Conservation (phyloP, 108 stramenopile species). For the Chaetoceros tenuissimus region DNA sequence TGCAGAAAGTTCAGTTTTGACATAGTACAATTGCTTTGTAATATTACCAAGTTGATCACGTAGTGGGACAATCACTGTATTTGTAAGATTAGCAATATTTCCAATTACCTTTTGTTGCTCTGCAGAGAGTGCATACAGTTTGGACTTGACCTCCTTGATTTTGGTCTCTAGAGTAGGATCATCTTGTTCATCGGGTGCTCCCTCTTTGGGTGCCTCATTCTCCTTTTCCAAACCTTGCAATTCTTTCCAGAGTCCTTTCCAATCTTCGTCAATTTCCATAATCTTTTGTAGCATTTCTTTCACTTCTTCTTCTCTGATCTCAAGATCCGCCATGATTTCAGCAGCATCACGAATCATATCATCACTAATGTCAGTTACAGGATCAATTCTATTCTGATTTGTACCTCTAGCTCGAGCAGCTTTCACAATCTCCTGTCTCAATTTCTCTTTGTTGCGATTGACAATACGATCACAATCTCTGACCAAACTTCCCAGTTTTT, state of each 20-base stretch:
- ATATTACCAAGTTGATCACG: slow-evolving; percentile 57
- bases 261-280: slow-evolving; percentile 14
- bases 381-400: slow-evolving; percentile 40
- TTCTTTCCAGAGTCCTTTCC: slow-evolving; percentile 6
- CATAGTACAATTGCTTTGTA: slow-evolving; percentile 54
- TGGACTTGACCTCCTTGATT: slow-evolving; percentile 2
- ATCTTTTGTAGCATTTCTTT: slow-evolving; percentile 22
- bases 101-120: slow-evolving; percentile 45
- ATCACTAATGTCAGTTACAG: slow-evolving; percentile 20
- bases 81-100: slow-evolving; percentile 33
- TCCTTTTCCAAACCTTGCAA: background rate
- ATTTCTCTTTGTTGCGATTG: slow-evolving; percentile 71
- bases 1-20: slow-evolving; percentile 65
- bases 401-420: slow-evolving; percentile 44
- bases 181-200: slow-evolving; percentile 15
- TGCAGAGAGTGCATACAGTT: slow-evolving; percentile 20
- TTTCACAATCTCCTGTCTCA: slow-evolving; percentile 53
- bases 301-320: slow-evolving; percentile 48
- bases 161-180: slow-evolving; percentile 9
- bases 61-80: slow-evolving; percentile 38
- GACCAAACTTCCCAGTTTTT: slow-evolving; percentile 66
- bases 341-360: slow-evolving; percentile 43
- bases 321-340: slow-evolving; percentile 39
- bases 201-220: slow-evolving; percentile 6
- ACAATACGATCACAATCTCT: slow-evolving; percentile 69